A percentile compares a stretch with the other conserved stretches of the same genome.
Conservation (phyloP, 73 alveolate species). For the Diophrys appendiculata region DNA sequence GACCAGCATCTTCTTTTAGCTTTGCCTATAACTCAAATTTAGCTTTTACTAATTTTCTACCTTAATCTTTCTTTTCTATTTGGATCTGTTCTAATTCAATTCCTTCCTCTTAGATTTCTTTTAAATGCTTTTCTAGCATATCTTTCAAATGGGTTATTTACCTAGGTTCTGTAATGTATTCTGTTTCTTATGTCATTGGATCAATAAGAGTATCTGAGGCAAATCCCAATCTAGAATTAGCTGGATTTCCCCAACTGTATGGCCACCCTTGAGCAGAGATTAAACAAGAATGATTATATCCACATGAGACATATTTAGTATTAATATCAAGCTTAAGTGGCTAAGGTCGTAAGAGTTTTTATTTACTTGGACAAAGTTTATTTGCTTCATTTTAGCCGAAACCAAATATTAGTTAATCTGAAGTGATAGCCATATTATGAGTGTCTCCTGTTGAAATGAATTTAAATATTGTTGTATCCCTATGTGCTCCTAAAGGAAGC, state of each 20-base stretch:
- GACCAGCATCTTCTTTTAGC: slow-evolving; percentile 19
- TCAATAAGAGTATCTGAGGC: slow-evolving; percentile 1
- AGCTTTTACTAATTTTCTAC: background rate
- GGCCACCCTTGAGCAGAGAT: slow-evolving; percentile 45
- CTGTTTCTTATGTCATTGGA: slow-evolving; percentile 5
- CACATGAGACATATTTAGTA: slow-evolving; percentile 21
- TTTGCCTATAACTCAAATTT: slow-evolving; percentile 29
- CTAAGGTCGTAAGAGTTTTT: slow-evolving; percentile 18
- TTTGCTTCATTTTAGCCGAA: slow-evolving; percentile 43
- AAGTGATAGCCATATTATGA: slow-evolving; percentile 54
- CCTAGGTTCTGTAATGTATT: slow-evolving; percentile 25
- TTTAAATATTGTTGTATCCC: slow-evolving; percentile 10
- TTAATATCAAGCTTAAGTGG: background rate
- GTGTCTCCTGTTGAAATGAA: slow-evolving; percentile 55
- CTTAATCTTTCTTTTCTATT: background rate
- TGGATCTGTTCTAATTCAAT: background rate
- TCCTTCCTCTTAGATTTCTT: background rate
- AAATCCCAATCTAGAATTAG: slow-evolving; percentile 59
- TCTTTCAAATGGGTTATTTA: slow-evolving; percentile 18
- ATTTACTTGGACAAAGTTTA: slow-evolving; percentile 2
- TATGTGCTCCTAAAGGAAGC: slow-evolving; percentile 13
- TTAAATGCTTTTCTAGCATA: background rate
- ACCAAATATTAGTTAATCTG: slow-evolving; percentile 28
- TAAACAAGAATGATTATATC: slow-evolving; percentile 36
- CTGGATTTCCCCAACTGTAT: slow-evolving; percentile 57